Evolutionary conservation across 805 yeast species (phyloP).

Genomic region (Grigorovia humatica): DNA sequence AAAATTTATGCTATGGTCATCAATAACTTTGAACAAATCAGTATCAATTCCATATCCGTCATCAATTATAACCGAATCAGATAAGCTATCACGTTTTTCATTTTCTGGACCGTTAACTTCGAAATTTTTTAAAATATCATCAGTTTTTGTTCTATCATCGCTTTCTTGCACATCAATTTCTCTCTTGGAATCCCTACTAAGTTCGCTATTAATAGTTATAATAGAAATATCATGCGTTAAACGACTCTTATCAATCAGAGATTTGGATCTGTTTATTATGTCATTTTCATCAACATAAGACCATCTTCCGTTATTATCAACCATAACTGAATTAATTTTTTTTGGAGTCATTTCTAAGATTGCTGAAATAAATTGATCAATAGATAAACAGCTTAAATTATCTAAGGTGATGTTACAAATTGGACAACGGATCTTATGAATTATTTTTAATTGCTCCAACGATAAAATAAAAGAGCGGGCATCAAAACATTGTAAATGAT

Average conservation of each 20-base stretch:
- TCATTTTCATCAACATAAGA: not conserved
- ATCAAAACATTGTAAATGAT: slow-evolving; percentile 88
- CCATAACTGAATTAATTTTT: not conserved
- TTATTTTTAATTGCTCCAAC: not conserved
- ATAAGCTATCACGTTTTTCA: not conserved
- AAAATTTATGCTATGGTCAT: not conserved
- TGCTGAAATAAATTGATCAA: slow-evolving; percentile 67
- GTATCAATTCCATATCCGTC: not conserved
- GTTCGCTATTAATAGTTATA: not conserved
- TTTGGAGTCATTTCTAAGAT: slow-evolving; percentile 34
- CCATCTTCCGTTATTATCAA: not conserved
- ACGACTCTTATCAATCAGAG: not conserved
- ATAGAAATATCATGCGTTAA: not conserved
- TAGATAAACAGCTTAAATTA: slow-evolving; percentile 46
- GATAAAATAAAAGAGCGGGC: slow-evolving; percentile 59
- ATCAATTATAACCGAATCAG: not conserved
- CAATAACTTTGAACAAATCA: not conserved
- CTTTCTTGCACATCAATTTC: not conserved
- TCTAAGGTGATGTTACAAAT: slow-evolving; percentile 48
- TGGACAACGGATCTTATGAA: slow-evolving; percentile 44
- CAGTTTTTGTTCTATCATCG: not conserved
- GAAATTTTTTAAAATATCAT: not conserved
- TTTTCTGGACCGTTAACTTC: too few relatives aligned
- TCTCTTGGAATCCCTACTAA: not conserved
- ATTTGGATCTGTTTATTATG: not conserved